Conservation (phyloP, 441 rosid genomes). For the Gossypium aridum region DNA sequence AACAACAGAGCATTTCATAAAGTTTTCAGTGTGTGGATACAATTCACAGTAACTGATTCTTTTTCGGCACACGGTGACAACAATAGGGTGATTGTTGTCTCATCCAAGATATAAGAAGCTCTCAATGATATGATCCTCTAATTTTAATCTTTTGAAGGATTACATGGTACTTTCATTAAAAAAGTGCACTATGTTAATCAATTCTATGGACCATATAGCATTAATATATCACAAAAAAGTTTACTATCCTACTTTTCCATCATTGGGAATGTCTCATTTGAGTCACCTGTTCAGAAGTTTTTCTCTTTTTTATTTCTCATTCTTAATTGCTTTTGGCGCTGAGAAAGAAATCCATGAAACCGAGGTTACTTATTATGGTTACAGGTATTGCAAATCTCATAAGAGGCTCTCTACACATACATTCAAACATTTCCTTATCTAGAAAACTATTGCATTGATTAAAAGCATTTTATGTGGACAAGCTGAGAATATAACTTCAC, state of each 20-base stretch:
- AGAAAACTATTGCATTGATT: background rate
- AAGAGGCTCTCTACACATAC: background rate
- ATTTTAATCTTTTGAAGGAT: background rate
- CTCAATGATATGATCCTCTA: background rate
- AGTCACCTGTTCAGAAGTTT: too few species aligned
- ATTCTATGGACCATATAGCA: background rate
- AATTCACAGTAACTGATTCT: background rate
- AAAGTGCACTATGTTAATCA: background rate
- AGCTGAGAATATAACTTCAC: background rate
- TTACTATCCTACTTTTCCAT: background rate
- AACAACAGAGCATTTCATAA: background rate
- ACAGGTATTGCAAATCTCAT: too few species aligned
- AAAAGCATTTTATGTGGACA: background rate
- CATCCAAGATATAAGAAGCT: background rate
- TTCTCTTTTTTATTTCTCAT: too few species aligned
- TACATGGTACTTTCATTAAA: conserved; percentile 1
- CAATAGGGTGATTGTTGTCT: background rate
- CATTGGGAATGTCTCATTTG: background rate
- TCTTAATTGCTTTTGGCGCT: background rate
- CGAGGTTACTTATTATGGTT: background rate
- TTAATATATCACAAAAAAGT: background rate
- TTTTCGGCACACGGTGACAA: background rate
- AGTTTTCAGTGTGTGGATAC: background rate
- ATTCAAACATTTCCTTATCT: background rate
- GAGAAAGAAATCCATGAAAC: background rate